Evolutionary conservation across 768 basidiomycete species (phyloP).

Genomic region (Lyophyllum semitale): DNA sequence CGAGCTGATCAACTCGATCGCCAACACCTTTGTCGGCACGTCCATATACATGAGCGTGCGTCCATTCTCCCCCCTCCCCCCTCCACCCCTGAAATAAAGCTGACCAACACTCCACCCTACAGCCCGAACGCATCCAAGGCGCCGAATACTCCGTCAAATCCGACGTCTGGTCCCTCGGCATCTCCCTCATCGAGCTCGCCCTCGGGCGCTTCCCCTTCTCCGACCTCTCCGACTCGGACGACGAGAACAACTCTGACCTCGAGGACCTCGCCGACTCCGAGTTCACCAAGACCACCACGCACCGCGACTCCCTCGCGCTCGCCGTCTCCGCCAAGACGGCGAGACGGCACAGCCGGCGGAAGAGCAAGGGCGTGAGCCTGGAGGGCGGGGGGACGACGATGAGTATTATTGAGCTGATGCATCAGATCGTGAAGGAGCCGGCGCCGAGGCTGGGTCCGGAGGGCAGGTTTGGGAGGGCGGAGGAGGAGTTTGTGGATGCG

Average conservation of each 20-base stretch:
- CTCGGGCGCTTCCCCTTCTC: slow-evolving; percentile 98
- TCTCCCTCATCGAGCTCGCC: slow-evolving; percentile 94
- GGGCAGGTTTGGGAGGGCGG: slow-evolving; percentile 63
- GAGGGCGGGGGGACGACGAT: slow-evolving; percentile 94
- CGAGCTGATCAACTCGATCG: slow-evolving; percentile 97
- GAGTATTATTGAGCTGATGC: slow-evolving; percentile 94
- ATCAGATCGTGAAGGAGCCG: slow-evolving; percentile 98
- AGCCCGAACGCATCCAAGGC: slow-evolving; percentile 99
- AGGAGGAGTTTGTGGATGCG: slow-evolving; percentile 83
- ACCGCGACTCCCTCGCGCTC: background rate
- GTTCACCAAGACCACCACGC: slow-evolving; percentile 32
- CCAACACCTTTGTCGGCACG: slow-evolving; percentile 98
- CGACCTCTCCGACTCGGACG: slow-evolving; percentile 45
- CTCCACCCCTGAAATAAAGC: background rate
- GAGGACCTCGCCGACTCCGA: slow-evolving; percentile 77
- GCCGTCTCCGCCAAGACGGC: background rate
- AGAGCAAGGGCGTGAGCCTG: slow-evolving; percentile 86
- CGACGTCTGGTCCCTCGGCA: slow-evolving; percentile 98
- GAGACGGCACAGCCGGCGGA: slow-evolving; percentile 54
- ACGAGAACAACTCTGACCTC: slow-evolving; percentile 64
- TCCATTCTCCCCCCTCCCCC: slow-evolving; percentile 19
- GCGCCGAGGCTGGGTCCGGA: slow-evolving; percentile 82
- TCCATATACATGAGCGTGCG: slow-evolving; percentile 99
- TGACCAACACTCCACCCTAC: slow-evolving; percentile 1
- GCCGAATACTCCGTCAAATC: slow-evolving; percentile 98